Base-by-base conservation (phyloP, 2,329 filamentous ascomycete species). In the Torrubiellomyces zombiae region DNA sequence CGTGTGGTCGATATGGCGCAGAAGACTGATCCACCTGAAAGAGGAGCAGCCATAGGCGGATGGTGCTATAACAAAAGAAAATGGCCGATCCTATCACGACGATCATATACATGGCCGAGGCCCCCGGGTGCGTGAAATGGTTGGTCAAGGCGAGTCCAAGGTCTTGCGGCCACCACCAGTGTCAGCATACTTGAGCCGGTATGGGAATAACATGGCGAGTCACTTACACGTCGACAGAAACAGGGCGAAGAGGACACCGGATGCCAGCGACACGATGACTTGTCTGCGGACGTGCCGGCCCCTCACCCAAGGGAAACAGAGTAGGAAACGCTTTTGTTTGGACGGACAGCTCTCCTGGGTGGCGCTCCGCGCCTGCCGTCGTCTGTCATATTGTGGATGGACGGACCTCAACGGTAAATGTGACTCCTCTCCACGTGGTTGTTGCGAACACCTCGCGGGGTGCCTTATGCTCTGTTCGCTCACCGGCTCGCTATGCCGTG, bases 71-170 rank as follows among this genome's bases (percentile, higher is more conserved):
- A 40, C 71, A 76, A 58, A 92, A 89, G 51, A 91, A 71, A 35
- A 86, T 68, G 2, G 75, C 73, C 17, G 75, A 64, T 26, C 75
- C 56, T 25, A 91, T 53, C 29, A 91, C 74, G 34, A 85, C 60
- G 26, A 93, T 61, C 28, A 92, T 74, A 31, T 92, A 63, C 26
- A 91, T 58, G 30, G 91, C 68, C 39, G 82, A 78, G 41, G 91
- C 75, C 47, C 82, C 76, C 44, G 68, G 68, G 20, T 66, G 67
- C 25, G 66, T 56, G 31, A 70, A 59, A 20, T 65, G 66, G 32
- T 68, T 60, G 3, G 75, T 74, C 21, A 83, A 57, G 12, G 72
- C 67, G 21, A 92, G 63, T 5, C 67, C 67, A 34, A 91, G 63
- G 44, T 89, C 81, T 89, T n/a, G n/a, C n/a, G n/a, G n/a, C n/a